phyloP scores from a whole-genome alignment of 495 filamentous ascomycete genomes.

The Podospora comata region DNA sequence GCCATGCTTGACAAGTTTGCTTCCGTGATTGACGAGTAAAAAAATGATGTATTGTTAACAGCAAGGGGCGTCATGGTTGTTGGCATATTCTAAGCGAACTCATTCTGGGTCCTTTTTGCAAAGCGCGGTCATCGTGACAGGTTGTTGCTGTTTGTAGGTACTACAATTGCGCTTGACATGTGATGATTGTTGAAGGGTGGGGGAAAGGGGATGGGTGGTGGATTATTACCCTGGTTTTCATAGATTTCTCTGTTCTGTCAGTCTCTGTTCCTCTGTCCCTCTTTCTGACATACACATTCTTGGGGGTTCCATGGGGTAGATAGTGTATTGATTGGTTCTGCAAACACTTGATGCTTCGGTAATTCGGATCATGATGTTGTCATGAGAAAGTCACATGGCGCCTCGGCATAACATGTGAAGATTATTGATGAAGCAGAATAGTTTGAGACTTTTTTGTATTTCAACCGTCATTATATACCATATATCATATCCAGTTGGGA shows the following conservation, averaged over 20 bases:
- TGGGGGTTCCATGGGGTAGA: neutral
- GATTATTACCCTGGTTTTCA: neutral
- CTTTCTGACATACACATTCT: neutral
- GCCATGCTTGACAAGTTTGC: conserved; percentile 95
- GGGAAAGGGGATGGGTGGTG: neutral
- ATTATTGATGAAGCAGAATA: neutral
- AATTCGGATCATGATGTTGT: too few species aligned
- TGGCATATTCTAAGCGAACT: neutral
- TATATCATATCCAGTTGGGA: neutral
- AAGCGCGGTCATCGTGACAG: neutral
- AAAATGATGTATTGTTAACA: neutral
- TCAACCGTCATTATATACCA: neutral
- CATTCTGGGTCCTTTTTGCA: neutral
- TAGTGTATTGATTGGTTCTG: neutral
- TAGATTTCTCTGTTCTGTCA: neutral
- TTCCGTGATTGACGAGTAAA: conserved; percentile 85
- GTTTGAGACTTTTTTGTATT: neutral
- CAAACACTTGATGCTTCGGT: too few species aligned
- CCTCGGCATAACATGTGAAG: too few species aligned
- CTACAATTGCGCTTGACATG: neutral
- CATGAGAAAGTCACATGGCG: too few species aligned
- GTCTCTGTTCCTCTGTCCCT: conserved; percentile 14
- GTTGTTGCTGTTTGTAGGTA: neutral
- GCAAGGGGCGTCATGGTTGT: neutral
- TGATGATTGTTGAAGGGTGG: conserved; percentile 1